Base-by-base conservation (phyloP, 495 filamentous ascomycete species). In the Penicillium bialowiezense region DNA sequence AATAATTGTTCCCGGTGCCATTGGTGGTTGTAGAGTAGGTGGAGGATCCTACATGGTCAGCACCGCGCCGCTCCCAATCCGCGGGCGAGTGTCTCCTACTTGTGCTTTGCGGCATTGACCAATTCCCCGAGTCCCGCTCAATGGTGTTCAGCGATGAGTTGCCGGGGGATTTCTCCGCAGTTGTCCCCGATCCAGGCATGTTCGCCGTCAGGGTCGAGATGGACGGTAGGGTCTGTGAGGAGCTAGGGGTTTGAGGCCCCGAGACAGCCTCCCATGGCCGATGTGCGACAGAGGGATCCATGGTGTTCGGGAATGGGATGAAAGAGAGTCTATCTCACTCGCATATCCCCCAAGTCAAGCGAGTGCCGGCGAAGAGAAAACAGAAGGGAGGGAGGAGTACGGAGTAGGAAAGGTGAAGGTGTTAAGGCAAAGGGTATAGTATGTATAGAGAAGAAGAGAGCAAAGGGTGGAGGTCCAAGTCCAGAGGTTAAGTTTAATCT, bases 11-110 rank as follows among this genome's bases (percentile, higher is more conserved):
- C 51, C 68, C 65, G 12, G 71, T 74, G 43, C 71, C 70, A 54
- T 73, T 77, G 32, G 69, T 72, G 5, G 70, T 54, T 24, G 72
- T 78, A 12, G 77, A 80, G 55, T 80, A 80, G 34, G 75, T 76
- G 8, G 77, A 80, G 7, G 77, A 80, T 56, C 77, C 77, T 80
- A 56, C 14, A 41, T 39, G 43, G 60, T 69, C 59, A 70, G 64
- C 48, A 63, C 40, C 35, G 48, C 51, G 55, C 35, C 50, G 43
- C 42, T 39, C 20, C 32, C 39, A 38, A 52, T 45, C 10, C 18
- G 12, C 41, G 29, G 39, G 39, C 21, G 31, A 52, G 38, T 56
- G 24, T 41, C n/a, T 52, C 71, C 46, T 64, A 76, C 73, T 71
- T 58, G 72, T 74, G 53, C 73, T 77, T 50, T 73, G 73, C 54